A percentile compares a stretch with the other conserved stretches of the same genome.
Evolutionary conservation across 768 basidiomycete species (phyloP).

Genomic region (Rossbeevera mucosa): DNA sequence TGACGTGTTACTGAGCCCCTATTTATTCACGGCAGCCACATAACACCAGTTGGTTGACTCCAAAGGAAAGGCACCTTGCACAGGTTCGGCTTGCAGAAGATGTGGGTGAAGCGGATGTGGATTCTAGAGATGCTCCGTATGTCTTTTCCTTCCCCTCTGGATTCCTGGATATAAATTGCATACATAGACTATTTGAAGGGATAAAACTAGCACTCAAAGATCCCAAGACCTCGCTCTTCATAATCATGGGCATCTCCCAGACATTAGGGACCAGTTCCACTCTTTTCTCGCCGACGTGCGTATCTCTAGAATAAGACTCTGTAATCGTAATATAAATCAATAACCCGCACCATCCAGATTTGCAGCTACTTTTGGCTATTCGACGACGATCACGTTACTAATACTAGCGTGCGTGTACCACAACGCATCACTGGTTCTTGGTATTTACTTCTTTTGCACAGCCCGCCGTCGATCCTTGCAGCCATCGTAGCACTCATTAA

Average conservation of each 20-base stretch:
- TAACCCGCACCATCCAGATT: conserved; percentile 33
- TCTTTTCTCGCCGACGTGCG: conserved; percentile 53
- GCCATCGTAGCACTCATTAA: conserved; percentile 46
- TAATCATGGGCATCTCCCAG: conserved; percentile 49
- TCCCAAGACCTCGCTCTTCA: conserved; percentile 48
- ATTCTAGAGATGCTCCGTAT: conserved; percentile 54
- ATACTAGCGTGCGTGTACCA: conserved; percentile 47
- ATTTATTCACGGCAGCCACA: conserved; percentile 38
- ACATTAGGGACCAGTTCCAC: conserved; percentile 56
- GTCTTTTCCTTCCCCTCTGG: conserved; percentile 17
- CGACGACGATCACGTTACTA: conserved; percentile 56
- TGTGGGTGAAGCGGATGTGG: conserved; percentile 61
- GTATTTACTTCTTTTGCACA: conserved; percentile 18
- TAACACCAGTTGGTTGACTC: conserved; percentile 57
- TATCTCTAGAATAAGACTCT: neutral
- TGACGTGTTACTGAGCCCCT: no score
- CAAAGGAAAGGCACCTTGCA: conserved; percentile 51
- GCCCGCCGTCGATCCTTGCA: conserved; percentile 59
- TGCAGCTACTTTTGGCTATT: conserved; percentile 57
- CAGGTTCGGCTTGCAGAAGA: conserved; percentile 65
- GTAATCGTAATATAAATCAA: neutral
- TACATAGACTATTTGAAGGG: conserved; percentile 15
- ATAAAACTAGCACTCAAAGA: conserved; percentile 55
- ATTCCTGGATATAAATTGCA: neutral
- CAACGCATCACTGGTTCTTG: neutral